phyloP scores from a whole-genome alignment of 2,329 filamentous ascomycete species.

The Phialophora expanda region DNA sequence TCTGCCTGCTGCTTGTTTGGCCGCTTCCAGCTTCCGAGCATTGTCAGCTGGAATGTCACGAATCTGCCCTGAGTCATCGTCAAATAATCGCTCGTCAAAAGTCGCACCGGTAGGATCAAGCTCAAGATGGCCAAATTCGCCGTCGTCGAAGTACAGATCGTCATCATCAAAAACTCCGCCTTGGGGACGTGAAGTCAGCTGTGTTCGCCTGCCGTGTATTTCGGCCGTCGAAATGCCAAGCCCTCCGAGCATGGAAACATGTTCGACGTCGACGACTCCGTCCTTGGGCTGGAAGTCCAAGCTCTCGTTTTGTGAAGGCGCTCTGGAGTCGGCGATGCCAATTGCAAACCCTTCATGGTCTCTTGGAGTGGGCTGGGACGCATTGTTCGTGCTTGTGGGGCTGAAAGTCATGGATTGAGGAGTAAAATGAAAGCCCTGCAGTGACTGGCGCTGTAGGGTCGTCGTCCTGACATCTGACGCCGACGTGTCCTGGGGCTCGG shows the following conservation, averaged over 20 bases:
- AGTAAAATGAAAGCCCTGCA: constrained; percentile 40
- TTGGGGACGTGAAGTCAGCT: constrained; percentile 22
- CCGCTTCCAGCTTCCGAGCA: constrained; percentile 35
- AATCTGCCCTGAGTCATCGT: constrained; percentile 52
- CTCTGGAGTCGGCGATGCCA: constrained; percentile 36
- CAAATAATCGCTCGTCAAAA: constrained; percentile 57
- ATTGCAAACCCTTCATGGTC: constrained; percentile 40
- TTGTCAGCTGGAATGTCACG: constrained; percentile 40
- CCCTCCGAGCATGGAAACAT: constrained; percentile 31
- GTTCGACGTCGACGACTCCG: constrained; percentile 15
- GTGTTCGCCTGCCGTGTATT: constrained; percentile 17
- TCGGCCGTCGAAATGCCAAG: constrained; percentile 35
- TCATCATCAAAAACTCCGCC: constrained; percentile 43
- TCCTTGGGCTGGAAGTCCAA: constrained; percentile 13
- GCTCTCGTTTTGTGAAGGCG: constrained; percentile 18
- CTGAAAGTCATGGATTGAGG: constrained; percentile 41
- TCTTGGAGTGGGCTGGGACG: constrained; percentile 40
- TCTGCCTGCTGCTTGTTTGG: constrained; percentile 22
- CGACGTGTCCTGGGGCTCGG: constrained; percentile 10
- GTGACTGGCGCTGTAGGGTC: constrained; percentile 37
- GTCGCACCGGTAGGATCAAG: constrained; percentile 39
- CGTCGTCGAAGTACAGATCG: constrained; percentile 56
- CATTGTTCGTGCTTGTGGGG: constrained; percentile 38
- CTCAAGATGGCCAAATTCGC: constrained; percentile 39
- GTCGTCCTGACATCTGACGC: constrained; percentile 39